phyloP scores from a whole-genome alignment of 1,284 basidiomycete species.

The Ceratorhiza oryzae-sativae region DNA sequence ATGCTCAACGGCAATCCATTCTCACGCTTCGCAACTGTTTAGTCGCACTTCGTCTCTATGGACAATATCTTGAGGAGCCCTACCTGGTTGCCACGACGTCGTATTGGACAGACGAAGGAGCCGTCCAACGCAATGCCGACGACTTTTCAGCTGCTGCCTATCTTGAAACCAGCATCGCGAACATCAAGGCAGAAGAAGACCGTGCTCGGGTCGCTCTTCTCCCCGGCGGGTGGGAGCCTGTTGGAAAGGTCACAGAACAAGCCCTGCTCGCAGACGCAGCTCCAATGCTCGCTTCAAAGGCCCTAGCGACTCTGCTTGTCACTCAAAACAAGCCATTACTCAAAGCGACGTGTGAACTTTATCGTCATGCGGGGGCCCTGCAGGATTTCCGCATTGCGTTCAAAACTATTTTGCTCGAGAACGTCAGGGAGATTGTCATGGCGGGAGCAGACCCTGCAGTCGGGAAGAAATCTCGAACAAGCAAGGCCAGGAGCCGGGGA shows the following conservation, averaged over 20 bases:
- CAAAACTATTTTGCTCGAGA: conserved; percentile 57
- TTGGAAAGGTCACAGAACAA: conserved; percentile 61
- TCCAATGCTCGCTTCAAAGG: conserved; percentile 44
- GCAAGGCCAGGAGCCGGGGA: conserved; percentile 50
- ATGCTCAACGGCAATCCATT: conserved; percentile 54
- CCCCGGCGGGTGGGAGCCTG: conserved; percentile 58
- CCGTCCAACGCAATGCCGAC: conserved; percentile 51
- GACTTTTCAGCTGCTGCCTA: conserved; percentile 56
- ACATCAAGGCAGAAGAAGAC: conserved; percentile 63
- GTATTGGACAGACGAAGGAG: conserved; percentile 65
- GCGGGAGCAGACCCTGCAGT: conserved; percentile 51
- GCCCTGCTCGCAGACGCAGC: conserved; percentile 58
- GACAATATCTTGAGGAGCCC: conserved; percentile 59
- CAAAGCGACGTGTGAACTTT: conserved; percentile 67
- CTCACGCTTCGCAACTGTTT: conserved; percentile 62
- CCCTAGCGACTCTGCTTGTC: conserved; percentile 65
- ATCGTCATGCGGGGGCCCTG: conserved; percentile 65
- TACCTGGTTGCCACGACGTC: conserved; percentile 58
- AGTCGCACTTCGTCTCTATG: conserved; percentile 62
- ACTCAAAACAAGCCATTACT: conserved; percentile 63
- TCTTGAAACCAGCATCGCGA: conserved; percentile 58
- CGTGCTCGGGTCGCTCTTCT: conserved; percentile 62
- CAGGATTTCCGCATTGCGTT: conserved; percentile 68
- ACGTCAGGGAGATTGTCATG: conserved; percentile 64
- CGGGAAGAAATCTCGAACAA: conserved; percentile 40